Evolutionary conservation across 441 rosid genomes (phyloP).

Genomic region (Gossypium gossypioides): DNA sequence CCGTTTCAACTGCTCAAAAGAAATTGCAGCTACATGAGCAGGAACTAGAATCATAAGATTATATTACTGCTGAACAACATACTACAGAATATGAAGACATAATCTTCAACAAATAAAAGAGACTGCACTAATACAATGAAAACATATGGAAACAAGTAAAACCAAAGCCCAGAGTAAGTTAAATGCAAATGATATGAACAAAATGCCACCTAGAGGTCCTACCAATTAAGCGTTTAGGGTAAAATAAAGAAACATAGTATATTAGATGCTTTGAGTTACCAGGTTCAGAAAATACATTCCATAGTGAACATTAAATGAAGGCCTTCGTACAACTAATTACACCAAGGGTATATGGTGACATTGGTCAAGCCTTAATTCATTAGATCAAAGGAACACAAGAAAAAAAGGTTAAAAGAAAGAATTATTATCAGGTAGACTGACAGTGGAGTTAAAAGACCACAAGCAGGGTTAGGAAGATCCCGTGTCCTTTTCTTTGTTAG

Average conservation of each 20-base stretch:
- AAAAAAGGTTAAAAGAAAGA: background rate
- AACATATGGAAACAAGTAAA: background rate
- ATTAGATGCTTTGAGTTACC: background rate
- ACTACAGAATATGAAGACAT: background rate
- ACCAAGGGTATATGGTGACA: background rate
- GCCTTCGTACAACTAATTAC: background rate
- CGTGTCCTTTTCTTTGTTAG: background rate
- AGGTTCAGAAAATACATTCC: background rate
- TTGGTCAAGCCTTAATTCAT: background rate
- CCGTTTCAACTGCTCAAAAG: conserved; percentile 55
- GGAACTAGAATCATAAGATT: conserved; percentile 5
- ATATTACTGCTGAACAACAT: background rate
- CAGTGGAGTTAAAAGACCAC: background rate
- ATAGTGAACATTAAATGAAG: background rate
- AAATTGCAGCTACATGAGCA: conserved; percentile 10
- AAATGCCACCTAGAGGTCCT: background rate
- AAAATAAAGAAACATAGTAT: background rate
- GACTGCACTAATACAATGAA: background rate
- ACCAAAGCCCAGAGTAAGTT: background rate
- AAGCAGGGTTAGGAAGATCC: background rate
- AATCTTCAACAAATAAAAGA: background rate
- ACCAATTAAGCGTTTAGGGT: background rate
- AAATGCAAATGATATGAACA: background rate
- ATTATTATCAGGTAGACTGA: background rate
- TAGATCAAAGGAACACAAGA: background rate